phyloP scores from a whole-genome alignment of 495 filamentous ascomycete genomes.

The Penicillium steckii region DNA sequence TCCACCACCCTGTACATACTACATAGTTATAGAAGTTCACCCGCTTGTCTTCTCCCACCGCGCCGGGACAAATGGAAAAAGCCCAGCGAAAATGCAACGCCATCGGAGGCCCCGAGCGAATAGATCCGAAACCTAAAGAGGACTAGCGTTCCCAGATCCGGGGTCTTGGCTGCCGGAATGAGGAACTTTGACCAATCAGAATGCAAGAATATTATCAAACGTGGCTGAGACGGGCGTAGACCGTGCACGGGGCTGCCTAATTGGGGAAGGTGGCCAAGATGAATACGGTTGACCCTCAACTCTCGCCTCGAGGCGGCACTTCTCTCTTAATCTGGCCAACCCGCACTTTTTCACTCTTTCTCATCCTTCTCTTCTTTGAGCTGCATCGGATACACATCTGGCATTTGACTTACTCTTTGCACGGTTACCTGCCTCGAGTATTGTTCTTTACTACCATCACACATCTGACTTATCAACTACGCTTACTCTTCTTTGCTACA shows the following conservation, averaged over 20 bases:
- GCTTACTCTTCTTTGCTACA: background rate
- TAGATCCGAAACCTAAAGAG: background rate
- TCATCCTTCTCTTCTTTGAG: background rate
- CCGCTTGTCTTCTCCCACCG: too few species aligned
- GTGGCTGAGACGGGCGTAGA: background rate
- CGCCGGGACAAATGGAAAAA: too few species aligned
- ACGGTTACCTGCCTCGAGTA: background rate
- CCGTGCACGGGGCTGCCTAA: background rate
- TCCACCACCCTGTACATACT: background rate
- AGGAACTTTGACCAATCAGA: background rate
- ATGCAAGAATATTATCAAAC: background rate
- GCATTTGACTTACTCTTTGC: background rate
- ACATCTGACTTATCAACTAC: background rate
- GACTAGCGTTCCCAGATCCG: background rate
- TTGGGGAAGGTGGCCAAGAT: too few species aligned
- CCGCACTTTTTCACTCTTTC: background rate
- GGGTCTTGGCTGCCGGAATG: background rate
- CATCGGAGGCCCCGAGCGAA: background rate
- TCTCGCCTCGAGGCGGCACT: background rate
- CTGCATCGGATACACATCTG: background rate
- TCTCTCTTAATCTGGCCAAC: background rate
- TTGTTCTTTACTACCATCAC: background rate
- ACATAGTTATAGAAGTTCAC: too few species aligned
- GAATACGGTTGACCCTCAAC: too few species aligned
- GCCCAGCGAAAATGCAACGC: background rate